Evolutionary conservation across 495 filamentous ascomycete genomes (phyloP), one percentile per base, ranked within the genome.

Genomic region (Elasticomyces elasticus): DNA sequence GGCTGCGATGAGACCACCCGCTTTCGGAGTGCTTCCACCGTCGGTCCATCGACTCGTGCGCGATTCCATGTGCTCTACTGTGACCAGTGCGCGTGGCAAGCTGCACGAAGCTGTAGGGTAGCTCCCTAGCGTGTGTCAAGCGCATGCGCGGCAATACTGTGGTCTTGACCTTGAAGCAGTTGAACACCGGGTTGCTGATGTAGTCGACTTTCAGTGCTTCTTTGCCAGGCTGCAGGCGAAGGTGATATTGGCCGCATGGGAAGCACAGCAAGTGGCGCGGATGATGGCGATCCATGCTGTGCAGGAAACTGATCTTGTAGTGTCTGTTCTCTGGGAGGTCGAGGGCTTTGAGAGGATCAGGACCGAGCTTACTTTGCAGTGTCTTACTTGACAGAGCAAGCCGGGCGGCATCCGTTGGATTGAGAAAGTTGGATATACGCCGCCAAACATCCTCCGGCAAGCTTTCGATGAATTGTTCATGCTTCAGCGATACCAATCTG

Each of bases 221-320:
- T 44, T 67, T 37, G 45, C 78, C 77, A 31, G 65, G 65, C 20
- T 74, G 64, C 0, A 66, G 74, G 51, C 79, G 72, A 4, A 62
- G 64, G 62, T 82, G 79, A 59, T 71, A 82, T 23, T 51, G 51
- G 2, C 51, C 69, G 57, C 79, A 82, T n/a, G 73, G 71, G 61
- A 76, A 75, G 63, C 79, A 82, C 31, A 81, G 69, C 22, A 82
- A 69, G 51, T 81, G 76, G 33, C 69, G 60, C 0, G 78, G 78
- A 11, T 75, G 63, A 2, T 65, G 52, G 15, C 55, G 54, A 55
- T 81, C 77, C 47, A 80, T 65, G 0, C 57, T 46, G 7, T 63
- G 49, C 6, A 82, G 68, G 62, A 82, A 79, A 7, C 69, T 63
- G 25, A 71, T 59, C 33, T 69, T 73, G 43, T 73, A 55, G 22